Percentiles rank a stretch among this genome's conserved stretches.
Evolutionary conservation across 169 alveolate genomes (phyloP).

Genomic region (Cryptosporidium sp.): DNA sequence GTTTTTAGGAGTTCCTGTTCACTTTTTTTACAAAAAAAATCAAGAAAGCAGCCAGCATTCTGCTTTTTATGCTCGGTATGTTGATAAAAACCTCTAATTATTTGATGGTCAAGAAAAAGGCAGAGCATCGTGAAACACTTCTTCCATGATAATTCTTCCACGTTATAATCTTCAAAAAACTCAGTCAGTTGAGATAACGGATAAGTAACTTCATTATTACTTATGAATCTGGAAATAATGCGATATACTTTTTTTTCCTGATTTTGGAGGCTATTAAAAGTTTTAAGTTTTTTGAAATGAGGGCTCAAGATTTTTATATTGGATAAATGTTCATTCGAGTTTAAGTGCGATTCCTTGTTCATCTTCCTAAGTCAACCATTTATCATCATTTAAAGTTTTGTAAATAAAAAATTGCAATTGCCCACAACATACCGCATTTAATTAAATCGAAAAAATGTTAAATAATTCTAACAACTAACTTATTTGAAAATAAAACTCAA

Average conservation of each 20-base stretch:
- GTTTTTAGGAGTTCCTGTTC: neutral
- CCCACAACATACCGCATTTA: constrained; percentile 6
- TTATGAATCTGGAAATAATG: constrained; percentile 7
- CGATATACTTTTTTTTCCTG: constrained; percentile 11
- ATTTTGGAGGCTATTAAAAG: neutral
- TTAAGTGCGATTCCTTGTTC: neutral
- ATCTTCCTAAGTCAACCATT: neutral
- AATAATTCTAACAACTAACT: neutral
- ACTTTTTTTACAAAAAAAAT: no score
- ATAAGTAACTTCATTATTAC: neutral
- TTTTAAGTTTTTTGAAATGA: neutral
- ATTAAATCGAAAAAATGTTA: constrained; percentile 11
- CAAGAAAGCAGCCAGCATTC: neutral
- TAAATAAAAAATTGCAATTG: neutral
- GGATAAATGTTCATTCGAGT: neutral
- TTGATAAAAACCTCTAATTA: neutral
- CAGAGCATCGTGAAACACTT: constrained; percentile 11
- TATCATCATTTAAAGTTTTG: neutral
- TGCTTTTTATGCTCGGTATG: neutral
- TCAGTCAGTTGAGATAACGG: constrained; percentile 18
- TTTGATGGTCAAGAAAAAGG: constrained; percentile 32
- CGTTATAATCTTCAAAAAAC: constrained; percentile 6
- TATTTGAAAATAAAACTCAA: neutral
- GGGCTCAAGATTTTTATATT: constrained; percentile 3
- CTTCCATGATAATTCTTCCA: constrained; percentile 16